A percentile compares a stretch with the other conserved stretches of the same genome.
These are phyloP conservation scores for Verticillium nubilum DNA, from an alignment of 2,329 filamentous ascomycete genomes.

Conservation along the genomic window DNA sequence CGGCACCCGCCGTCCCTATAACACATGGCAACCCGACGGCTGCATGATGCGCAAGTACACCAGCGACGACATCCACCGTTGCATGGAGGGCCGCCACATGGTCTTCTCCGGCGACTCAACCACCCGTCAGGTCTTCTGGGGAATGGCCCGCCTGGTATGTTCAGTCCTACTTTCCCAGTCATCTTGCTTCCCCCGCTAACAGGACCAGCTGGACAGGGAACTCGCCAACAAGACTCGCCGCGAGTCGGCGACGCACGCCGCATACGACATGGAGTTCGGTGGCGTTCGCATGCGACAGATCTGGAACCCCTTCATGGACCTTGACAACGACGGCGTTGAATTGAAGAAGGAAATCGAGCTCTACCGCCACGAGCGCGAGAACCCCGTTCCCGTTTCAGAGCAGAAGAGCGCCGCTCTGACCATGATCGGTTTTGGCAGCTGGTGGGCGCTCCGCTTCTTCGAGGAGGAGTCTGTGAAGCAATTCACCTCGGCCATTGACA, in stretches of 20 bases:
- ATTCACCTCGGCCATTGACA: constrained; percentile 15
- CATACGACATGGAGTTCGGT: constrained; percentile 29
- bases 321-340: constrained; percentile 18
- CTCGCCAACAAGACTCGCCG: neutral
- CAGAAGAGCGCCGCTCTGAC: constrained; percentile 16
- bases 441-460: constrained; percentile 14
- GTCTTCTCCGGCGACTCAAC: constrained; percentile 57
- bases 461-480: constrained; percentile 9
- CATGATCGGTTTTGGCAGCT: constrained; percentile 20
- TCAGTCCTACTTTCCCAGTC: constrained; percentile 13
- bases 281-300: constrained; percentile 48
- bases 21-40: constrained; percentile 53
- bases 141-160: constrained; percentile 23
- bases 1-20: constrained; percentile 24
- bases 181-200: neutral
- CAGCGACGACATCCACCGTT: constrained; percentile 43
- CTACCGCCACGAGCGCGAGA: constrained; percentile 15
- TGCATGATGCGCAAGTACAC: constrained; percentile 55
- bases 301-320: constrained; percentile 58
- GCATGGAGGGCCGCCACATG: constrained; percentile 43
- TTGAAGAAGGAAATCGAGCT: constrained; percentile 15
- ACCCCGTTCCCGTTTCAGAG: constrained; percentile 7
- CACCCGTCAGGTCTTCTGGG: constrained; percentile 55
- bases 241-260: neutral
- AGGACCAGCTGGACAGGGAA: neutral